Base-by-base conservation (phyloP, 345 rosid genomes). In the Populus pruinosa region DNA sequence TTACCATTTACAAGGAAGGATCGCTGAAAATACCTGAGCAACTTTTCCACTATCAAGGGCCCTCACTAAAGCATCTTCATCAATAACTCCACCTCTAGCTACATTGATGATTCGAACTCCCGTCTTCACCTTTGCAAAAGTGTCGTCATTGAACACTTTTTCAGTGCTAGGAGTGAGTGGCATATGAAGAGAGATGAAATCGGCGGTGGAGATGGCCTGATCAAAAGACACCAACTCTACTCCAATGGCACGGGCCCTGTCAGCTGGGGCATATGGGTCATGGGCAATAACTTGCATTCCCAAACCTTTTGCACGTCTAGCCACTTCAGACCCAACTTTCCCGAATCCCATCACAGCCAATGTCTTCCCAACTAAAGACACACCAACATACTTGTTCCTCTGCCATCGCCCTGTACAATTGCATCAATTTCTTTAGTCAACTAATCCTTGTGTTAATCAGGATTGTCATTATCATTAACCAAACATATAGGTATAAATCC, bases 11-110 rank as follows among this genome's bases (percentile, higher is more conserved):
- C 25, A 55, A 55, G 25, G 61, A 55, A 55, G 25, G 61, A 21
- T 55, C 61, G 2, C 25, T 20, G 25, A 3, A 55, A 76, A 77
- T 66, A 87, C 94, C 92, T 91, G 98, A 38, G 96, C 92, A 21
- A 91, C 93, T 61, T 85, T 81, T 12, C 93, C 93, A 1, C 85
- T 43, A 25, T 91, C 92, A 25, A 93, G 91, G 63, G 98, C 94
- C 44, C 91, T 86, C 23, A 90, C 87, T 11, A 93, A 78, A 2
- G 98, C 97, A 64, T 90, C 92, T 71, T 93, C 98, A 31, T 93
- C 98, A 53, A 93, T 89, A 47, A 93, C 98, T 4, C 97, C 97
- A 49, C 98, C 98, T 85, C 98, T 84, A 23, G 97, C 98, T 53
- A 93, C 98, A 70, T 91, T 93, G 47, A 93, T 39, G 80, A 93